Evolutionary conservation across 306 rosid species (phyloP).

Genomic region (Boehmeria nivea): DNA sequence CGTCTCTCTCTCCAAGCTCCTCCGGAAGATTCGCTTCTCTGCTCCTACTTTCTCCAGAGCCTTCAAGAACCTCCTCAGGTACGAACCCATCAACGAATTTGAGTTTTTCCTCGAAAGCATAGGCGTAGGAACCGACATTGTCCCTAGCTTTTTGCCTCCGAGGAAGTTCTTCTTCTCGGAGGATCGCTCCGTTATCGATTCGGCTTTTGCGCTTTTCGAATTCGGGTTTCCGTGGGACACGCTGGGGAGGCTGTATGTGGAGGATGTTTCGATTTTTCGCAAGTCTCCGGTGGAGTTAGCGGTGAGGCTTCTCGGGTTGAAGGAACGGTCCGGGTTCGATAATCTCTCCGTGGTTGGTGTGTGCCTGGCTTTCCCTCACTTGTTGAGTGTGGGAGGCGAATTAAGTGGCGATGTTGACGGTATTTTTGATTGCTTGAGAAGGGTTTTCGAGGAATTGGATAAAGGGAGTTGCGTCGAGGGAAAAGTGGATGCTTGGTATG

Average conservation of each 20-base stretch:
- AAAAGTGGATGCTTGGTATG: slow-evolving; percentile 53
- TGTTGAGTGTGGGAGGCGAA: slow-evolving; percentile 31
- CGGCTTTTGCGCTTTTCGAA: slow-evolving; percentile 49
- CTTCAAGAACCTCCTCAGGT: slow-evolving; percentile 54
- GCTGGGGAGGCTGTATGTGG: slow-evolving; percentile 53
- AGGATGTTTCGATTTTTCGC: slow-evolving; percentile 39
- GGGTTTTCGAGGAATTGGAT: slow-evolving; percentile 42
- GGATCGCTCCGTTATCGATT: slow-evolving; percentile 43
- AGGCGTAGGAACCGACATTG: slow-evolving; percentile 39
- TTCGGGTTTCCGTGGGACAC: slow-evolving; percentile 83
- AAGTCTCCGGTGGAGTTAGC: slow-evolving; percentile 30
- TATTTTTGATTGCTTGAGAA: slow-evolving; percentile 43
- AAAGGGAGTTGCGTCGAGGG: slow-evolving; percentile 45
- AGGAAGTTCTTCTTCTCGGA: slow-evolving; percentile 66
- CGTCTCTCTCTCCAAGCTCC: slow-evolving; percentile 41
- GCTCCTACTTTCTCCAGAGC: slow-evolving; percentile 26
- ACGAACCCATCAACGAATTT: slow-evolving; percentile 77
- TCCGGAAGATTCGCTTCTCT: slow-evolving; percentile 37
- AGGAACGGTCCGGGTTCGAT: slow-evolving; percentile 37
- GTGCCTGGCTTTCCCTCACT: slow-evolving; percentile 65
- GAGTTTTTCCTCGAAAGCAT: slow-evolving; percentile 86
- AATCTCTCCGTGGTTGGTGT: slow-evolving; percentile 50
- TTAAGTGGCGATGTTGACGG: slow-evolving; percentile 24
- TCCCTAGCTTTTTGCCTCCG: slow-evolving; percentile 35
- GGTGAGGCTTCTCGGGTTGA: slow-evolving; percentile 36